Evolutionary conservation across 2,329 filamentous ascomycete species (phyloP), one percentile per base, ranked within the genome.

Genomic region (Diaporthe longicolla): DNA sequence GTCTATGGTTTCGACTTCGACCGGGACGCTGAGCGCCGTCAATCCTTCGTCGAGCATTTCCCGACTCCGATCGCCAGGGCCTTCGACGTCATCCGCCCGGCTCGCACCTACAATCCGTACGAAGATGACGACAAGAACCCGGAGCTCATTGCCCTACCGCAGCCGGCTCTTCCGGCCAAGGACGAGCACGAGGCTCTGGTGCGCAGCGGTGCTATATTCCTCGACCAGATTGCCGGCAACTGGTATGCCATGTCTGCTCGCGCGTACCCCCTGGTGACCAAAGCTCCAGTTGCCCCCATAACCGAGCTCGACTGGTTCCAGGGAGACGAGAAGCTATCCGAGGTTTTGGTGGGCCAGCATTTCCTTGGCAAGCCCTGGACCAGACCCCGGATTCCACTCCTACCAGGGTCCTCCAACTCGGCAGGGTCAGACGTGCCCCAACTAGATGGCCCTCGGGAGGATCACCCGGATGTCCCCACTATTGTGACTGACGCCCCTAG

Each of bases 171-270:
- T 78, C 92, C 89, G 2, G 81, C 85, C 4, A 84, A 85, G 24
- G 86, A 90, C 69, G 85, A 87, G n/a, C 82, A 84, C 2, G 83
- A 84, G 21, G 84, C 84, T 35, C 85, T 88, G 48, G 87, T 89
- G 61, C 87, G 92, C 43, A 89, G 87, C 76, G 88, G 89, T 75
- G 91, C 90, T 73, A 91, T 98, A 0, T 97, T 97, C 80, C 88
- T 98, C 74, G 98, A 98, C 81, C 93, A 93, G 77, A 98, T 95
- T 1, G 86, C 88, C n/a, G 96, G 95, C 40, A 93, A 94, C 75
- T 98, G 96, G 95, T 99, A 96, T 82, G 97, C 95, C 43, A 89
- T 98, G 84, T 98, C 96, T 1, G 96, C 97, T 73, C 89, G 88
- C 54, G 91, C 91, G 11, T 98, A 98, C 78, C 97, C 97, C 4